Percentiles rank a stretch among this genome's conserved stretches.
Evolutionary conservation across 2,329 filamentous ascomycete species (phyloP).

Genomic region (Talaromyces rugulosus): DNA sequence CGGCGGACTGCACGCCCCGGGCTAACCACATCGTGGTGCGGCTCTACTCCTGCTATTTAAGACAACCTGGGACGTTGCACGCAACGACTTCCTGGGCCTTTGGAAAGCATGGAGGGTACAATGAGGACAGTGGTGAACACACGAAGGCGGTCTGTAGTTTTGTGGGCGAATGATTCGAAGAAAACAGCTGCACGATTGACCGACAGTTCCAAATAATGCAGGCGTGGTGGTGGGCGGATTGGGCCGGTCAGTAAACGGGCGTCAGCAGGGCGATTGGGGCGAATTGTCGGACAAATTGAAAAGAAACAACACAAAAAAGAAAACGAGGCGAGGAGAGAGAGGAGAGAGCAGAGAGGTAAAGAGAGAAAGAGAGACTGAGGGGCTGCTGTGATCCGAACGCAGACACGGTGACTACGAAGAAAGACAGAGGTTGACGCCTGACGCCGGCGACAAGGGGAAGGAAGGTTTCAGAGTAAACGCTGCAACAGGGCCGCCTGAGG

Average conservation of each 20-base stretch:
- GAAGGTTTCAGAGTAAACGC: neutral
- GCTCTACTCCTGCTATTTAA: constrained; percentile 1
- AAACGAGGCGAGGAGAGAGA: neutral
- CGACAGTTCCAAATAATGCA: neutral
- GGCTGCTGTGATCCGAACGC: neutral
- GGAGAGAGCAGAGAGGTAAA: neutral
- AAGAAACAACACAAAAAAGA: neutral
- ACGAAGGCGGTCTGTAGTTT: neutral
- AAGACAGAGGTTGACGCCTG: neutral
- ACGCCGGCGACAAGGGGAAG: constrained; percentile 1
- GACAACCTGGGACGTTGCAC: constrained; percentile 11
- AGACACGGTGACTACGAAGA: neutral
- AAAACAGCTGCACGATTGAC: neutral
- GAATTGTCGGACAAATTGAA: neutral
- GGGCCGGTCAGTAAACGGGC: neutral
- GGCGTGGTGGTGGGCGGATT: neutral
- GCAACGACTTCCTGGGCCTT: constrained; percentile 10
- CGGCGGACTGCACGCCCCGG: constrained; percentile 46
- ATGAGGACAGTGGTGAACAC: too few relatives aligned
- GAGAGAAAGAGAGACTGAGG: neutral
- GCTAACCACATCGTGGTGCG: constrained; percentile 41
- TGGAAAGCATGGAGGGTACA: constrained; percentile 11
- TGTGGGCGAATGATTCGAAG: neutral
- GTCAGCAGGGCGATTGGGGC: neutral
- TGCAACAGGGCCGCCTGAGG: neutral